These are phyloP conservation scores for Cardiospermum halicacabum DNA, from an alignment of 345 rosid genomes.

Conservation along the genomic window DNA sequence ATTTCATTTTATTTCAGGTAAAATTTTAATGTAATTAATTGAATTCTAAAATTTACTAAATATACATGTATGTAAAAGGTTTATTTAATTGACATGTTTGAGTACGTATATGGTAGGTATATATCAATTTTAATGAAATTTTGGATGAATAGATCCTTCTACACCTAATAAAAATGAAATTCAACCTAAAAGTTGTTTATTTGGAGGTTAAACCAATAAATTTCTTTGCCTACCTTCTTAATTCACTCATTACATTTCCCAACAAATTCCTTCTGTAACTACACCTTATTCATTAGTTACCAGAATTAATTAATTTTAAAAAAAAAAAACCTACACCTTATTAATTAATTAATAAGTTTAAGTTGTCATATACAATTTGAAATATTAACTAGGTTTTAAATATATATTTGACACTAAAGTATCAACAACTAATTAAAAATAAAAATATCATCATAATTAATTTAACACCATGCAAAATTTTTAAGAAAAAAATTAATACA, in stretches of 20 bases:
- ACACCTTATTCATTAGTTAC: too few species aligned
- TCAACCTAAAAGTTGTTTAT: constrained; percentile 1
- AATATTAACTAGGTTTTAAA: not conserved
- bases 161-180: constrained; percentile 3
- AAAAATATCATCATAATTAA: not conserved
- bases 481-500: too few species aligned
- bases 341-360: not conserved
- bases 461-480: not conserved
- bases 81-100: not conserved
- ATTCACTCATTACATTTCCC: not conserved
- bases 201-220: not conserved
- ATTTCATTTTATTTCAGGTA: too few species aligned
- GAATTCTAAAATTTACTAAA: not conserved
- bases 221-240: not conserved
- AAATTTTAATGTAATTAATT: not conserved
- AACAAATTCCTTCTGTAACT: not conserved
- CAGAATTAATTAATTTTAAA: too few species aligned
- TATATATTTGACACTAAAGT: not conserved
- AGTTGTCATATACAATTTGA: not conserved
- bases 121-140: not conserved
- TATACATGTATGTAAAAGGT: not conserved
- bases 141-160: not conserved
- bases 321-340: too few species aligned
- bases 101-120: not conserved
- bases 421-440: not conserved